Evolutionary conservation across 805 yeast species (phyloP), one percentile per base, ranked within the genome.

Genomic region (Kurtzmaniella cleridarum): DNA sequence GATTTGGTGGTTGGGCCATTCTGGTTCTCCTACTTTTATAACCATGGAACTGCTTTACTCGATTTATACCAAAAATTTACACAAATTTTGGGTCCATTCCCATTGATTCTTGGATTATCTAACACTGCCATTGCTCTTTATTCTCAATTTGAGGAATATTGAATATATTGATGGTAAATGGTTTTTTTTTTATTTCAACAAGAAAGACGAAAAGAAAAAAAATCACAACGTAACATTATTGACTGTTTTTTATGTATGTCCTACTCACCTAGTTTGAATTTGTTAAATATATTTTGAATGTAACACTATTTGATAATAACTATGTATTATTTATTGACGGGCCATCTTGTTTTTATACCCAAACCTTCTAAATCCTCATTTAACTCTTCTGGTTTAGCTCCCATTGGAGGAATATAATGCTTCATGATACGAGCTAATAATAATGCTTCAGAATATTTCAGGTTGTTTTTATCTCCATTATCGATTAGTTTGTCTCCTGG

Each of bases 71-170:
- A 65, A 43, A 61, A 69, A 43, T 62, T 64, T 45, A 46, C 57
- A 27, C 38, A 46, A 13, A 42, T 51, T 30, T 73, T 75, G 51
- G 79, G 79, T 40, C 59, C 57, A 47, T 67, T 73, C 60, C 71
- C 76, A 33, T 49, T 74, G 27, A 58, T 73, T 34, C 51, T 73
- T 40, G 76, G 75, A 15, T 45, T 67, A 29, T 70, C 77, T 47
- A 67, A 70, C 44, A 59, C 74, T 26, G 53, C 65, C 26, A 53
- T 74, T 53, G 74, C 78, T 5, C 63, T 75, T 40, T 76, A 76
- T 55, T 74, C 80, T 28, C 75, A 69, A 53, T 66, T 68, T 48
- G 73, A 68, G 53, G 72, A 68, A 42, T 62, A 55, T 51, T 68
- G 53, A 42, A 18, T 15, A 5, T 5, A 5, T 20, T 15, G 12